Conservation (phyloP, 495 filamentous ascomycete species). For the Mycothermus thermophilus region DNA sequence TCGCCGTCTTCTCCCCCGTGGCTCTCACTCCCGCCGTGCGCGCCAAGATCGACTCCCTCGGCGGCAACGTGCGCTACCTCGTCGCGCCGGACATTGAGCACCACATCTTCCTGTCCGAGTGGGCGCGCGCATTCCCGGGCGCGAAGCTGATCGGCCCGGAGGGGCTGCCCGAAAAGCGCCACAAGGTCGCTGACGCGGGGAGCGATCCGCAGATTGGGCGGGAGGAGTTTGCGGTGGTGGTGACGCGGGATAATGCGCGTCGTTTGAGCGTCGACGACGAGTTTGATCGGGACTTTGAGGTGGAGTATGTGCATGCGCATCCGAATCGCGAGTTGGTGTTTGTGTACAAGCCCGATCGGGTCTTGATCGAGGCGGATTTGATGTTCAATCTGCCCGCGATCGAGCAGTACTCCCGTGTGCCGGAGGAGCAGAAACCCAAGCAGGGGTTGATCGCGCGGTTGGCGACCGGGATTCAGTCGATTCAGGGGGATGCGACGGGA, state of each 20-base stretch:
- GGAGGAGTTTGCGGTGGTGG: slow-evolving; percentile 56
- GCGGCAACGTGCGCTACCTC: slow-evolving; percentile 65
- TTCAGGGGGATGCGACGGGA: slow-evolving; percentile 49
- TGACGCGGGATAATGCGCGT: slow-evolving; percentile 37
- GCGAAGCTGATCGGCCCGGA: slow-evolving; percentile 75
- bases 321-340: slow-evolving; percentile 79
- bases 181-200: slow-evolving; percentile 27
- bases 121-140: slow-evolving; percentile 63
- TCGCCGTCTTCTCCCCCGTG: slow-evolving; percentile 88
- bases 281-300: slow-evolving; percentile 76
- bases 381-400: slow-evolving; percentile 80
- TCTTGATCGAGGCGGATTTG: slow-evolving; percentile 83
- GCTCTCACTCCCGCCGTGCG: slow-evolving; percentile 66
- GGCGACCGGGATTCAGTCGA: slow-evolving; percentile 45
- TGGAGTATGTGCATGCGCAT: slow-evolving; percentile 71
- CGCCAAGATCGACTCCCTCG: slow-evolving; percentile 49
- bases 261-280: slow-evolving; percentile 44
- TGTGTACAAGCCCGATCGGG: slow-evolving; percentile 62
- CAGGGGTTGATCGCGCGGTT: slow-evolving; percentile 51
- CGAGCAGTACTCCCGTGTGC: slow-evolving; percentile 64
- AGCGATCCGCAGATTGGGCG: slow-evolving; percentile 45
- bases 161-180: slow-evolving; percentile 75
- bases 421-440: slow-evolving; percentile 37
- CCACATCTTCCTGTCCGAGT: slow-evolving; percentile 77
- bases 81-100: slow-evolving; percentile 81